Conservation (phyloP, 148 eudicot genomes). For the Simmondsia chinensis region DNA sequence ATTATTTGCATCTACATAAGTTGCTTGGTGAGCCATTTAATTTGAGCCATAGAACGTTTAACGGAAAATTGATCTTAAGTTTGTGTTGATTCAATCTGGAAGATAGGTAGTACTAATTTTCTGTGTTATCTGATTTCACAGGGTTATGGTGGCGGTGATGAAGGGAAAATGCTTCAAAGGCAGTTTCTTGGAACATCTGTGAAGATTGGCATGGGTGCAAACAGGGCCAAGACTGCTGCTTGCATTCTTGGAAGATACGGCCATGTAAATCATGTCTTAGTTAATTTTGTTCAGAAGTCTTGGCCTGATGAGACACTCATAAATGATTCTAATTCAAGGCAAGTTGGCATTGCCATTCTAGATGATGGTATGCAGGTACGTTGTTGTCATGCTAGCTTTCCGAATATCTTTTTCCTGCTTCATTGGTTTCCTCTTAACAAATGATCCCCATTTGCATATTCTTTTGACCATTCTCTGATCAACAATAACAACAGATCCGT, state of each 20-base stretch:
- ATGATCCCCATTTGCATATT: background rate
- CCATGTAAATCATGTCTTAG: slow-evolving; percentile 15
- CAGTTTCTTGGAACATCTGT: slow-evolving; percentile 64
- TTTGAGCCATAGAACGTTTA: no score
- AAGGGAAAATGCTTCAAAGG: slow-evolving; percentile 85
- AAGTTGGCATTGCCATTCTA: slow-evolving; percentile 57
- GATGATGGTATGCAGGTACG: slow-evolving; percentile 99
- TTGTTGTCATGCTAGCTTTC: background rate
- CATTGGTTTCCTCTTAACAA: background rate
- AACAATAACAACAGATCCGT: no score
- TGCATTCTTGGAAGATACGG: slow-evolving; percentile 48
- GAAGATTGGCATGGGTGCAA: slow-evolving; percentile 73
- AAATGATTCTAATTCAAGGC: slow-evolving; percentile 13
- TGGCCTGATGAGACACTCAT: slow-evolving; percentile 17
- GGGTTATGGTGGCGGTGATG: slow-evolving; percentile 97
- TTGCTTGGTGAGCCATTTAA: no score
- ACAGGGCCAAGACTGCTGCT: slow-evolving; percentile 61
- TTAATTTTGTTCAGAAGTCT: slow-evolving; percentile 13
- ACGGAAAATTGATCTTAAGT: no score
- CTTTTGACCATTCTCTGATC: no score
- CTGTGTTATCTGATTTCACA: slow-evolving; percentile 17
- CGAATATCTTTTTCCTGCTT: background rate
- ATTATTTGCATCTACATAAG: no score
- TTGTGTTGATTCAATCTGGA: no score
- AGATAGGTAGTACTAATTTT: no score